A percentile compares a stretch with the other conserved stretches of the same genome.
Conservation (phyloP, 495 filamentous ascomycete genomes). For the Lasiosphaeria miniovina region DNA sequence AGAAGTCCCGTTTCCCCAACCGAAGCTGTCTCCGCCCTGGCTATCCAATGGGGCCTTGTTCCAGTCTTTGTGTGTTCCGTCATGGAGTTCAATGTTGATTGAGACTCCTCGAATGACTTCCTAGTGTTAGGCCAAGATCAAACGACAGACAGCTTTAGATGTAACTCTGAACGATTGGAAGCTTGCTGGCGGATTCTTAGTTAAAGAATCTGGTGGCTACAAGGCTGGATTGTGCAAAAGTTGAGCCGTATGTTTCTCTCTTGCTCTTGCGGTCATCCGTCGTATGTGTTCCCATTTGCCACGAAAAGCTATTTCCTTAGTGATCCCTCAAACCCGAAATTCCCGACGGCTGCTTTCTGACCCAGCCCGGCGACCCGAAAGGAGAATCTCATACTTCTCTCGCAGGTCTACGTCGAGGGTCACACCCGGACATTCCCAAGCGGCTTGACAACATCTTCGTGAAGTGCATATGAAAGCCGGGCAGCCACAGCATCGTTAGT, state of each 20-base stretch:
- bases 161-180: too few relatives aligned
- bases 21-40: neutral
- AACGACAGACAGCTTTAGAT: too few relatives aligned
- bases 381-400: neutral
- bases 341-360: neutral
- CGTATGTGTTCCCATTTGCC: too few relatives aligned
- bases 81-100: neutral
- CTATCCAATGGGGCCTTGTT: neutral
- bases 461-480: conserved; percentile 29
- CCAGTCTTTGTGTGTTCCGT: too few relatives aligned
- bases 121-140: too few relatives aligned
- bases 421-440: conserved; percentile 33
- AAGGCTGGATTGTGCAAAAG: too few relatives aligned
- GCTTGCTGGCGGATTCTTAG: too few relatives aligned
- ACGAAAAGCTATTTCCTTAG: too few relatives aligned
- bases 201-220: too few relatives aligned
- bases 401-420: neutral
- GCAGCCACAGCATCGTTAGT: conserved; percentile 32
- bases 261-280: too few relatives aligned
- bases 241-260: too few relatives aligned
- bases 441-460: conserved; percentile 38
- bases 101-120: neutral
- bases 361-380: neutral
- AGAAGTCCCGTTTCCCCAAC: conserved; percentile 7
- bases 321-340: too few relatives aligned